These are phyloP conservation scores for Candida smagusa DNA, from an alignment of 1,139 yeast species.

Conservation along the genomic window DNA sequence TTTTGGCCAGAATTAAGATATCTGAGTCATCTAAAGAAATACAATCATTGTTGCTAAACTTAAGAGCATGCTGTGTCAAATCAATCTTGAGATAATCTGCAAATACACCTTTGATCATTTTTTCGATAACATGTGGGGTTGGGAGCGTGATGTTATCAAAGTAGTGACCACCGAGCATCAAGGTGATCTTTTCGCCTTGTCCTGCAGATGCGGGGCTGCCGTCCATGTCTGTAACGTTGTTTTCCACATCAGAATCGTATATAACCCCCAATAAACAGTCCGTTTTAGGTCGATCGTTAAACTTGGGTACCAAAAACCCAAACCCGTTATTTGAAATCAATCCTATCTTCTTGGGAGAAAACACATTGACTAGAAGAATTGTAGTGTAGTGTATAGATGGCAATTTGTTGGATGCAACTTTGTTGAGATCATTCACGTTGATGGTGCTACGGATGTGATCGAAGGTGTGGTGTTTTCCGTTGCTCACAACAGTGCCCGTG, in stretches of 20 bases:
- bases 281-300: constrained; percentile 21
- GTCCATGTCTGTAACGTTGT: constrained; percentile 28
- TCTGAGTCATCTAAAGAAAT: constrained; percentile 25
- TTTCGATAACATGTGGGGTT: constrained; percentile 39
- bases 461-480: constrained; percentile 15
- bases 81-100: constrained; percentile 48
- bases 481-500: constrained; percentile 9
- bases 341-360: constrained; percentile 19
- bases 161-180: constrained; percentile 88
- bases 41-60: constrained; percentile 25
- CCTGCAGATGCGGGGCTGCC: not conserved
- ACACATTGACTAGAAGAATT: constrained; percentile 61
- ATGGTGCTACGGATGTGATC: constrained; percentile 61
- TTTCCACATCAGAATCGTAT: constrained; percentile 81
- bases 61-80: constrained; percentile 25
- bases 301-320: constrained; percentile 79
- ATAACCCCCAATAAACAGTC: constrained; percentile 80
- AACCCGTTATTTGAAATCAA: constrained; percentile 64
- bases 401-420: constrained; percentile 9
- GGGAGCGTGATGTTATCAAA: constrained; percentile 38
- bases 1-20: constrained; percentile 33
- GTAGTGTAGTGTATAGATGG: constrained; percentile 43
- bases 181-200: constrained; percentile 65
- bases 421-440: constrained; percentile 34
- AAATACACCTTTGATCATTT: constrained; percentile 47